Base-by-base conservation (phyloP, 495 filamentous ascomycete species). In the Daldinia bambusicola region DNA sequence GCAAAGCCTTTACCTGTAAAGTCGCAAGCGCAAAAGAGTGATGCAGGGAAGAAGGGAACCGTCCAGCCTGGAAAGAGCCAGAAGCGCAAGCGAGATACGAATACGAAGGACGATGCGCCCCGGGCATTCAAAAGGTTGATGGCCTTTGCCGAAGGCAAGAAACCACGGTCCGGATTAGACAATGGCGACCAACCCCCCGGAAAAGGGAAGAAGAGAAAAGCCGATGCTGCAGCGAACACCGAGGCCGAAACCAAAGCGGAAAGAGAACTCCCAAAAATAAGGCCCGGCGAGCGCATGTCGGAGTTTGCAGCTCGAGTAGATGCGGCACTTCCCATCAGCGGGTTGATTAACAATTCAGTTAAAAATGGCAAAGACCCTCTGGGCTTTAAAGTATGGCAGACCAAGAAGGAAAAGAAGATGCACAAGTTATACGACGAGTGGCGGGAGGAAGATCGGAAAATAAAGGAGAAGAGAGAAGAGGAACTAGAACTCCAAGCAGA, bases 301-400 rank as follows among this genome's bases (percentile, higher is more conserved):
- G 92, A 95, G 62, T 99, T 97, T 77, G 81, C 88, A 2, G 90
- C 92, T 41, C 89, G 95, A 6, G 95, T 99, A 7, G 90, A 98
- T 74, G 91, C 92, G 31, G 90, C 92, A 2, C 80, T 99, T 22
- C 95, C 95, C 0, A 77, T 99, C 9, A 80, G 88, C 16, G 86
- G 84, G 0, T 80, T 92, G 67, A 86, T 90, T 18, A 86, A 80
- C 70, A 85, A 87, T 57, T 81, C 81, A 4, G 75, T 80, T 22
- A 79, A 77, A 52, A 77, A 76, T 22, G 83, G 84, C 45, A 84
- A 82, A 59, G 85, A 86, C 75, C 77, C 85, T 64, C 43, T 88
- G 67, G 84, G 87, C 36, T 40, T 90, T 72, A 87, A 87, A 50
- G 84, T 88, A 22, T 82, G 80, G 58, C 77, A 81, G 52, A 95